Base-by-base conservation (phyloP, 1,284 basidiomycete species). In the Caloboletus inedulis region DNA sequence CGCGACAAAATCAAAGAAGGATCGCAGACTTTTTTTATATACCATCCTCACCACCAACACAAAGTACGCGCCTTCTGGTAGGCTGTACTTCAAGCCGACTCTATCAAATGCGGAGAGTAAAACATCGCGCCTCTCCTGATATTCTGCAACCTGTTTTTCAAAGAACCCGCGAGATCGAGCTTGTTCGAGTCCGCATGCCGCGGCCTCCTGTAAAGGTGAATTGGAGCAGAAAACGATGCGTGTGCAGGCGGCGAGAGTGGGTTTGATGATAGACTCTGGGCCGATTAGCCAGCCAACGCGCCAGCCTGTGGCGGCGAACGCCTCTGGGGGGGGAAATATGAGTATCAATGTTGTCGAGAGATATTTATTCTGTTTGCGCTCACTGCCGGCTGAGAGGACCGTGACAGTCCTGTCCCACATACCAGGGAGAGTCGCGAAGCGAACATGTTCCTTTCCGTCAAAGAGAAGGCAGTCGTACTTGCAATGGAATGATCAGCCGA, bases 301-400 rank as follows among this genome's bases (percentile, higher is more conserved):
- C 96, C 96, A 99, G 23, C 97, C 97, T 2, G 97, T 99, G 8
- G 93, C 93, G 16, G 96, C 91, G 70, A 99, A 99, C n/a, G 92
- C 86, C 77, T 94, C 91, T 93, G 66, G 12, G 18, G 5, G 6
- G 23, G 5, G 13, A 18, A 10, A 29, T 6, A 29, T 57, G 37
- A 55, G 18, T 1, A 21, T 34, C 4, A 10, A 33, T 2, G 0
- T 33, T 31, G 18, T 25, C 1, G 10, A 40, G 13, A 25, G 21
- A 30, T 0, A 18, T 5, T 19, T 30, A 8, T 21, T 35, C 5
- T 30, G 13, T 37, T 48, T 40, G n/a, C 5, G 74, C 84, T 74
- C 64, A 84, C 84, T 88, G 59, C 89, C 90, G 12, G 85, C 91
- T 9, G 87, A 91, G 25, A 86, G 82, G 40, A 93, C 84, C 2